Conservation (phyloP, 768 basidiomycete genomes). For the Imleria badia region DNA sequence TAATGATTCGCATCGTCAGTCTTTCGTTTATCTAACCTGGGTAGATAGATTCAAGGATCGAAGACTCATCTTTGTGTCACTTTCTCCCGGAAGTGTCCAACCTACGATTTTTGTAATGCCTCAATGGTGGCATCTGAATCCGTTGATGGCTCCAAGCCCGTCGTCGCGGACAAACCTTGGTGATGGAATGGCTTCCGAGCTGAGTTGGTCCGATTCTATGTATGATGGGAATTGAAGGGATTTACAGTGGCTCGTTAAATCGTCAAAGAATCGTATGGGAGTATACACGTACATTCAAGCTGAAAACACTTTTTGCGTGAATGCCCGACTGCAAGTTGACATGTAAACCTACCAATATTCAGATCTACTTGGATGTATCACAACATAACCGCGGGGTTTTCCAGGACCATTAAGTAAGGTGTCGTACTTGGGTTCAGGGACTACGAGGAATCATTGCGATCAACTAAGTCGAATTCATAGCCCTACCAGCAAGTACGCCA, state of each 20-base stretch:
- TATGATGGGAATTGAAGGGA: too few relatives aligned
- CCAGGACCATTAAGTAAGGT: neutral
- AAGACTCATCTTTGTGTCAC: conserved; percentile 3
- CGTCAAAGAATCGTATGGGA: too few relatives aligned
- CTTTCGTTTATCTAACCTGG: neutral
- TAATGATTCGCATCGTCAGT: neutral
- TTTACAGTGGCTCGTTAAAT: too few relatives aligned
- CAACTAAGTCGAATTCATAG: neutral
- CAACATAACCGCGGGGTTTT: neutral
- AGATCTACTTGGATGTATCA: neutral
- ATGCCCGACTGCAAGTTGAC: too few relatives aligned
- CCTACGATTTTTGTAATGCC: conserved; percentile 3
- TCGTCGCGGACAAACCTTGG: conserved; percentile 3
- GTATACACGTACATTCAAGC: too few relatives aligned
- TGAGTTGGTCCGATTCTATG: too few relatives aligned
- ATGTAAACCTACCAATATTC: too few relatives aligned
- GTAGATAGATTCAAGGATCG: conserved; percentile 2
- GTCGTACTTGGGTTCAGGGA: neutral
- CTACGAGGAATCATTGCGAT: neutral
- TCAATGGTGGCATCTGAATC: conserved; percentile 1
- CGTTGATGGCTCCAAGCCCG: conserved; percentile 1
- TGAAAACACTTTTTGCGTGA: too few relatives aligned
- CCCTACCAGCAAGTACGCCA: neutral
- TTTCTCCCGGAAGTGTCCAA: conserved; percentile 3
- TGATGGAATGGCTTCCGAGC: too few relatives aligned